phyloP scores from a whole-genome alignment of 345 rosid genomes.

The Eucalyptus coolabah region DNA sequence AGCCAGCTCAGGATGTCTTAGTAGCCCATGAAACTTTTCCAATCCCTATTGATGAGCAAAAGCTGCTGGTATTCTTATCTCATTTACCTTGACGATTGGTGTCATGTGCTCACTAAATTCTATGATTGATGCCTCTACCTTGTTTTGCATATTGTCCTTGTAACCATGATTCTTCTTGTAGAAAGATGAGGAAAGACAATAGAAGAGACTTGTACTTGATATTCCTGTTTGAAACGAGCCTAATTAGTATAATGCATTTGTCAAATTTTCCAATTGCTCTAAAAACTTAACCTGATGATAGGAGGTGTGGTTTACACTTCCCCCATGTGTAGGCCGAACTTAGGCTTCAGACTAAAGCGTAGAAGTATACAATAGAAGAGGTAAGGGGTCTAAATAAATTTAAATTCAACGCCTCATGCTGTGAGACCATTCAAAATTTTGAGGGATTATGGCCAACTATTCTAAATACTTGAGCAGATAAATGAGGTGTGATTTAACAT shows the following conservation, averaged over 20 bases:
- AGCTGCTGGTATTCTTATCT: conserved; percentile 25
- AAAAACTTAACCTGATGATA: not conserved
- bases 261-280: not conserved
- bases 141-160: not conserved
- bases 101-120: not conserved
- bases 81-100: not conserved
- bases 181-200: not conserved
- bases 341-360: not conserved
- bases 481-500: not conserved
- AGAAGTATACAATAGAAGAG: not conserved
- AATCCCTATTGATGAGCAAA: conserved; percentile 32
- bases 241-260: not conserved
- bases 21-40: conserved; percentile 53
- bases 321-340: not conserved
- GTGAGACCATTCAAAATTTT: not conserved
- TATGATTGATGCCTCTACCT: not conserved
- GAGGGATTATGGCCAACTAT: not conserved
- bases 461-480: not conserved
- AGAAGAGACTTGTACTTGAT: not conserved
- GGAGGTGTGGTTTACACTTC: not conserved
- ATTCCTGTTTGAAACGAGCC: not conserved
- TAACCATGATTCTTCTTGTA: not conserved
- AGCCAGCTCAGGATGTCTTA: conserved; percentile 37
- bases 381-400: not conserved
- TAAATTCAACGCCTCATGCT: not conserved